Evolutionary conservation across 306 rosid genomes (phyloP), one percentile per base, ranked within the genome.

Genomic region (Quercus aquifolioides): DNA sequence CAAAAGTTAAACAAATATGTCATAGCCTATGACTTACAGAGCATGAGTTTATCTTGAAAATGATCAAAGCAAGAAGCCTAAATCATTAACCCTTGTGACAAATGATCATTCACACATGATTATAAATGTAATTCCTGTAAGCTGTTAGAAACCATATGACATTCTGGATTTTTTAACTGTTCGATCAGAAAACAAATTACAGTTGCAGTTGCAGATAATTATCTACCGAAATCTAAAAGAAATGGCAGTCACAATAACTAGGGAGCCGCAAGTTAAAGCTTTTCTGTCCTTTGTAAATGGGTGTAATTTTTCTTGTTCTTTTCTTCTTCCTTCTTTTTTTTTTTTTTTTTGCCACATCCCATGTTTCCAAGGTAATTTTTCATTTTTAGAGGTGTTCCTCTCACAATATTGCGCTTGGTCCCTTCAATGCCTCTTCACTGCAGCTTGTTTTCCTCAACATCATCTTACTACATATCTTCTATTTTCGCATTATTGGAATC

Each of bases 1-100:
- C 81, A 79, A 82, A 70, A 71, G 51, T 68, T 52, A 79, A 19
- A 74, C 43, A 33, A 46, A 71, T 20, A 56, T 18, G 21, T 84
- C 74, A 76, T 18, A 70, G 58, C 14, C 65, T 7, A 38, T 77
- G 75, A 62, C 76, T 18, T 65, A 46, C n/a, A 58, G 68, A 51
- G 17, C 55, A 78, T 35, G 21, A 79, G 6, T 62, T 55, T 76
- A 25, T 35, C 76, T 38, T 28, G 54, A 38, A 57, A 75, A 26
- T 78, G 41, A 25, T 69, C 35, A 23, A 17, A 14, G 26, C 28
- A 75, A 41, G 46, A 41, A 41, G 11, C 46, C 46, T 55, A 18
- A 55, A 60, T 73, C 35, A 33, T 35, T 67, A 67, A 17, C 18
- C 51, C 52, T 33, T n/a, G 5, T 54, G 58, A 75, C 33, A 46